These are phyloP conservation scores for Aeminium ludgeri DNA, from an alignment of 495 filamentous ascomycete genomes.

Conservation along the genomic window DNA sequence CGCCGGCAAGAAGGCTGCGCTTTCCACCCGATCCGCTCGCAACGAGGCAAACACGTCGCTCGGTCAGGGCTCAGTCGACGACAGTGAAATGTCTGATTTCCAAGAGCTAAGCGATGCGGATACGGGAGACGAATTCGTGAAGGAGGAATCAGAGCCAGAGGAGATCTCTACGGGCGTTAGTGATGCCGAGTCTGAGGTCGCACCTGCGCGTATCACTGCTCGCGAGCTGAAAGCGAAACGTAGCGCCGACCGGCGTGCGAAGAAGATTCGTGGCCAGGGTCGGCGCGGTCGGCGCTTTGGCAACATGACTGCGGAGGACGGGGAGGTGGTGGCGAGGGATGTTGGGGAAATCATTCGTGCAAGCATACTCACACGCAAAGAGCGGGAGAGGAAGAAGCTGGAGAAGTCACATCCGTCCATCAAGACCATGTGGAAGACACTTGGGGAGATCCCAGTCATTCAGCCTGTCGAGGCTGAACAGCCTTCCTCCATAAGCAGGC, in stretches of 20 bases:
- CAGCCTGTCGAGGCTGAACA: slow-evolving; percentile 51
- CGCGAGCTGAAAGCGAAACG: no score
- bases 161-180: slow-evolving; percentile 9
- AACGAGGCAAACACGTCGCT: slow-evolving; percentile 5
- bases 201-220: neutral
- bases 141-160: slow-evolving; percentile 4
- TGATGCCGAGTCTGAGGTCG: slow-evolving; percentile 10
- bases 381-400: slow-evolving; percentile 45
- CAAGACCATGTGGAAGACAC: slow-evolving; percentile 63
- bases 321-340: neutral
- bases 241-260: neutral
- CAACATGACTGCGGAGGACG: slow-evolving; percentile 2
- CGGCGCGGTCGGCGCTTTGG: slow-evolving; percentile 4
- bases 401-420: slow-evolving; percentile 63
- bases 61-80: slow-evolving; percentile 3
- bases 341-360: slow-evolving; percentile 17
- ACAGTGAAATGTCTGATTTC: slow-evolving; percentile 10
- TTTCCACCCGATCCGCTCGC: slow-evolving; percentile 3
- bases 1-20: neutral
- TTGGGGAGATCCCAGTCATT: slow-evolving; percentile 50
- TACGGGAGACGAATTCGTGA: slow-evolving; percentile 9
- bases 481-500: slow-evolving; percentile 59
- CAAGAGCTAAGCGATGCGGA: slow-evolving; percentile 11
- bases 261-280: neutral
- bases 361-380: slow-evolving; percentile 21